Evolutionary conservation across 805 yeast species (phyloP).

Genomic region (Clavispora carvajalis): DNA sequence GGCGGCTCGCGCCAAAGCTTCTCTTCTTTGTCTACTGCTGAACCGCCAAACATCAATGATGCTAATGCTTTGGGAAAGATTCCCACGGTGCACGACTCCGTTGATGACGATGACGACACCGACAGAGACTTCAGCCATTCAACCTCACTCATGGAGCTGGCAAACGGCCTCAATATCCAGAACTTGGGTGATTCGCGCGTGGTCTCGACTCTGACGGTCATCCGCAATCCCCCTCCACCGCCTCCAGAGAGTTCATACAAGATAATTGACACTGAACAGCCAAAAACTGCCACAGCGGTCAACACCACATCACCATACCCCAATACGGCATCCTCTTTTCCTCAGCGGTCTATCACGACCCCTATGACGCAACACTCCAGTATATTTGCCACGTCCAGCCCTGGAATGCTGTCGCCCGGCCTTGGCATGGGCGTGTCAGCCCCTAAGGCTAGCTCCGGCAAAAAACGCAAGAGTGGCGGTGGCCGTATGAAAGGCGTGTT

Average conservation of each 20-base stretch:
- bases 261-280: neutral
- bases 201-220: slow-evolving; percentile 20
- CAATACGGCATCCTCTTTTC: neutral
- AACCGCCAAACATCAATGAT: slow-evolving; percentile 14
- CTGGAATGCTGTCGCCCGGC: slow-evolving; percentile 19
- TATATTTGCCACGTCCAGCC: slow-evolving; percentile 9
- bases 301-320: neutral
- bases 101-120: slow-evolving; percentile 1
- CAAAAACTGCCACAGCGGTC: neutral
- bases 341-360: slow-evolving; percentile 16
- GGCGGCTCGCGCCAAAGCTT: neutral
- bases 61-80: slow-evolving; percentile 24
- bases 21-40: neutral
- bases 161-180: slow-evolving; percentile 2
- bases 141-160: slow-evolving; percentile 1
- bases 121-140: slow-evolving; percentile 1
- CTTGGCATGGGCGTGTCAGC: slow-evolving; percentile 16
- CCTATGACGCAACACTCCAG: slow-evolving; percentile 21
- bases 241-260: neutral
- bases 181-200: slow-evolving; percentile 4
- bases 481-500: slow-evolving; percentile 57
- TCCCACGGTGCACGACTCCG: slow-evolving; percentile 18
- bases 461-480: slow-evolving; percentile 35
- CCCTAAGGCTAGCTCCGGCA: slow-evolving; percentile 5
- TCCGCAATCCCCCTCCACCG: slow-evolving; percentile 19